Evolutionary conservation across 2,329 filamentous ascomycete species (phyloP).

Genomic region (Beauveria rudraprayagi): DNA sequence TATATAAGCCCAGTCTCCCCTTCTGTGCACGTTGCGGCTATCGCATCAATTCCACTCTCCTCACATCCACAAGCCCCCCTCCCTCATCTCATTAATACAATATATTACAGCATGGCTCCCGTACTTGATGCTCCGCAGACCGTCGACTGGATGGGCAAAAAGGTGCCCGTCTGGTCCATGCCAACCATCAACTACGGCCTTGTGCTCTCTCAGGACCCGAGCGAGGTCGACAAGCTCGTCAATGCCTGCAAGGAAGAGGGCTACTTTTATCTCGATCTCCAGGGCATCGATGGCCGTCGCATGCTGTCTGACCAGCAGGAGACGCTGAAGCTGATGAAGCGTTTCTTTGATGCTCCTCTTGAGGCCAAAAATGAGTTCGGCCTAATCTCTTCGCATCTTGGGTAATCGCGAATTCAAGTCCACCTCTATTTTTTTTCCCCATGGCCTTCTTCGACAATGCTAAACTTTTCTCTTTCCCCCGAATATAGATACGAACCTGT

Average conservation of each 20-base stretch:
- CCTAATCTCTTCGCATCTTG: slow-evolving; percentile 44
- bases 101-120: slow-evolving; percentile 22
- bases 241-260: slow-evolving; percentile 41
- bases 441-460: neutral
- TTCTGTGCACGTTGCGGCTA: neutral
- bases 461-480: neutral
- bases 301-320: slow-evolving; percentile 45
- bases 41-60: neutral
- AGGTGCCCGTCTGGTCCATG: slow-evolving; percentile 43
- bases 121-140: slow-evolving; percentile 33
- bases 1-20: slow-evolving; percentile 3
- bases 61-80: neutral
- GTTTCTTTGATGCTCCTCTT: slow-evolving; percentile 44
- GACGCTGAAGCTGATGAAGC: slow-evolving; percentile 45
- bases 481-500: slow-evolving; percentile 38
- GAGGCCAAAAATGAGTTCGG: slow-evolving; percentile 51
- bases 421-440: no score
- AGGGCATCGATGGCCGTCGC: slow-evolving; percentile 43
- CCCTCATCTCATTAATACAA: neutral
- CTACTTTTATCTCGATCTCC: slow-evolving; percentile 49
- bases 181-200: slow-evolving; percentile 43
- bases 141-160: slow-evolving; percentile 40
- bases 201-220: slow-evolving; percentile 46
- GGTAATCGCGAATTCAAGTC: slow-evolving; percentile 21
- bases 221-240: slow-evolving; percentile 43